Evolutionary conservation across 1,284 basidiomycete genomes (phyloP).

Genomic region (Coniferiporia weirii): DNA sequence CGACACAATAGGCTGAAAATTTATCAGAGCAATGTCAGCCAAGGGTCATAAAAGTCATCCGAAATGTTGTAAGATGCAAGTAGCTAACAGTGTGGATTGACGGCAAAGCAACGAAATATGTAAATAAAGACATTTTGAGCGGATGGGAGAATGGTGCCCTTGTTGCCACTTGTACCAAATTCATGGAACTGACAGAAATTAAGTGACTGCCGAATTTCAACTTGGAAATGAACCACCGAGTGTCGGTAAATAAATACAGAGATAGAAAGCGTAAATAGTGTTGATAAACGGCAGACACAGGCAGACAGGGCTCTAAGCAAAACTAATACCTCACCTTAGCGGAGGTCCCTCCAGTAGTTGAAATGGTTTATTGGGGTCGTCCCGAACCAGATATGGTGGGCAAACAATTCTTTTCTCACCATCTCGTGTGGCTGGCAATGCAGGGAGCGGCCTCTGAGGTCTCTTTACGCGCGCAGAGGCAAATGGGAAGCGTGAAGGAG

Average conservation of each 20-base stretch:
- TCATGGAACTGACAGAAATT: no score
- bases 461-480: slow-evolving; percentile 8
- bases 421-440: slow-evolving; percentile 4
- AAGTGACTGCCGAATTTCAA: no score
- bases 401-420: not conserved
- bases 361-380: slow-evolving; percentile 12
- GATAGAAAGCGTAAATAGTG: not conserved
- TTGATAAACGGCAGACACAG: not conserved
- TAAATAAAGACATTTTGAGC: not conserved
- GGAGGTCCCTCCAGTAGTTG: slow-evolving; percentile 14
- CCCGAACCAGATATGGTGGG: slow-evolving; percentile 6
- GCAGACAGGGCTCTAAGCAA: not conserved
- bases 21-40: slow-evolving; percentile 1
- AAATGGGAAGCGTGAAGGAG: slow-evolving; percentile 14
- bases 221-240: no score
- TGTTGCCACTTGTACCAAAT: not conserved
- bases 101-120: not conserved
- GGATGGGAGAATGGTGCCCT: not conserved
- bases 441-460: slow-evolving; percentile 12
- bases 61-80: not conserved
- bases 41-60: slow-evolving; percentile 4
- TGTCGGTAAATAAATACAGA: not conserved
- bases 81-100: not conserved
- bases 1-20: slow-evolving; percentile 12
- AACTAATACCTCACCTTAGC: slow-evolving; percentile 6